phyloP scores from a whole-genome alignment of 2,329 filamentous ascomycete species.

The Hyphodiscus sp. region DNA sequence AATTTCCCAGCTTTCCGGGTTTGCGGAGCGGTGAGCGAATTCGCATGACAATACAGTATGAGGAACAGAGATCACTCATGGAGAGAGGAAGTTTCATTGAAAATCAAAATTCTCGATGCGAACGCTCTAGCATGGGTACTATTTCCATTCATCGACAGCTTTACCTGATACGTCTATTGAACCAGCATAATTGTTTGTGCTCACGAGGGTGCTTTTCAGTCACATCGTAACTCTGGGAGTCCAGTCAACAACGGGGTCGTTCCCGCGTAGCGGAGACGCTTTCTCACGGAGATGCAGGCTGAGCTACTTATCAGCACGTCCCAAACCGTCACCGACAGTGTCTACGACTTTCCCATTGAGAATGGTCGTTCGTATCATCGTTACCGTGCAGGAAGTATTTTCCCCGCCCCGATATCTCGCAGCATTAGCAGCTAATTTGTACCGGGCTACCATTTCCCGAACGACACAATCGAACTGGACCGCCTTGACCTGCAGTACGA shows the following conservation, averaged over 20 bases:
- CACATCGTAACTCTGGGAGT: constrained; percentile 7
- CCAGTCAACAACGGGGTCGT: constrained; percentile 18
- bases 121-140: too few relatives aligned
- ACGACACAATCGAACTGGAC: constrained; percentile 43
- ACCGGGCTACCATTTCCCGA: constrained; percentile 33
- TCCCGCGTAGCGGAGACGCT: constrained; percentile 17
- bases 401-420: neutral
- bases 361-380: constrained; percentile 19
- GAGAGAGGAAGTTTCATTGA: too few relatives aligned
- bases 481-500: constrained; percentile 44
- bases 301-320: constrained; percentile 6
- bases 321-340: constrained; percentile 11
- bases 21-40: too few relatives aligned
- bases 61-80: too few relatives aligned
- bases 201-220: constrained; percentile 9
- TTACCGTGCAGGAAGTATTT: constrained; percentile 11
- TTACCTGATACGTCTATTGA: neutral
- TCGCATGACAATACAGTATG: too few relatives aligned
- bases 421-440: neutral
- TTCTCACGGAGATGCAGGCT: constrained; percentile 11
- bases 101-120: too few relatives aligned
- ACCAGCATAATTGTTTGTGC: neutral
- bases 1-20: neutral
- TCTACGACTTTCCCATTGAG: constrained; percentile 13
- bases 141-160: too few relatives aligned